A percentile compares a stretch with the other conserved stretches of the same genome.
These are phyloP conservation scores for Stellera chamaejasme DNA, from an alignment of 345 rosid genomes.

Conservation along the genomic window DNA sequence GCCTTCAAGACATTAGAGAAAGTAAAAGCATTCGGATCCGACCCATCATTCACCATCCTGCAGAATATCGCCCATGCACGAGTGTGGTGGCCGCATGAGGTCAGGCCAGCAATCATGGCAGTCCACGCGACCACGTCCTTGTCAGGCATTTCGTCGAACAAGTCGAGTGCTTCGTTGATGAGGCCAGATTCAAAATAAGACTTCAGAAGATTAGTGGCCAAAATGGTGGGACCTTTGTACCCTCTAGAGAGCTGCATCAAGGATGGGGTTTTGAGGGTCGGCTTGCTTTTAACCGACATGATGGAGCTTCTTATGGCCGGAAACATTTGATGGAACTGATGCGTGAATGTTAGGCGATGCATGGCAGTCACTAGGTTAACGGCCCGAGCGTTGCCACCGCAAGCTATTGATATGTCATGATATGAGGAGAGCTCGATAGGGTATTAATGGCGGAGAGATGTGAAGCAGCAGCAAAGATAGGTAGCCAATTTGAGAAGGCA, in stretches of 20 bases:
- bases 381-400: too few species aligned
- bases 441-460: too few species aligned
- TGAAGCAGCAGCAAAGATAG: too few species aligned
- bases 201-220: conserved; percentile 59
- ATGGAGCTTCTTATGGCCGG: conserved; percentile 34
- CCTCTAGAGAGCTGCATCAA: background rate
- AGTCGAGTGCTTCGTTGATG: conserved; percentile 30
- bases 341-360: conserved; percentile 19
- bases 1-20: conserved; percentile 64
- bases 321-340: conserved; percentile 28
- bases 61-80: conserved; percentile 55
- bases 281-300: conserved; percentile 23
- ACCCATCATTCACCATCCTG: conserved; percentile 41
- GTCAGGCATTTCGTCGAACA: conserved; percentile 30
- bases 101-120: conserved; percentile 49
- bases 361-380: conserved; percentile 18
- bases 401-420: too few species aligned
- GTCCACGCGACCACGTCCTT: conserved; percentile 25
- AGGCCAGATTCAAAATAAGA: conserved; percentile 40
- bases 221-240: conserved; percentile 43
- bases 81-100: conserved; percentile 31
- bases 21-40: conserved; percentile 52
- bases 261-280: conserved; percentile 13
- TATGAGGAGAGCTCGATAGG: too few species aligned
- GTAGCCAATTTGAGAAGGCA: too few species aligned